Evolutionary conservation across 2,329 filamentous ascomycete species (phyloP).

Genomic region (Ophiostoma perfectum): DNA sequence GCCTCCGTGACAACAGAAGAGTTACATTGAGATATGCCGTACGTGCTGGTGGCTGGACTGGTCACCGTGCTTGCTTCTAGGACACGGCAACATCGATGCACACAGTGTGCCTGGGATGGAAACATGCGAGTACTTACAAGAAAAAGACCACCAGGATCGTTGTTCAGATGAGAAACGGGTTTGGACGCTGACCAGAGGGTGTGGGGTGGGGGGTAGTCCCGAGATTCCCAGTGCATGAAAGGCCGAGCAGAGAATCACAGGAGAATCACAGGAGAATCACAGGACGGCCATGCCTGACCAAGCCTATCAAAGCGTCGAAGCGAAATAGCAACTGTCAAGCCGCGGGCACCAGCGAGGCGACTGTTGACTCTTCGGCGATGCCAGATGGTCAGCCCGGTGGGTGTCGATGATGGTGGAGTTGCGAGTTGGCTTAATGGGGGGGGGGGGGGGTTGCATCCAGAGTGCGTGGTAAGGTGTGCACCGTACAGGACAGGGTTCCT

Average conservation of each 20-base stretch:
- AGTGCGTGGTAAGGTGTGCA: not conserved
- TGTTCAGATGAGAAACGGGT: not conserved
- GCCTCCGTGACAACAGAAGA: not conserved
- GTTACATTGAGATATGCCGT: not conserved
- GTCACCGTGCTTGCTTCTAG: no score
- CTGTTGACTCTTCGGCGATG: not conserved
- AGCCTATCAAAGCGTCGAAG: not conserved
- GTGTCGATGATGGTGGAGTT: slow-evolving; percentile 5
- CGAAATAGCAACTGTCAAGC: not conserved
- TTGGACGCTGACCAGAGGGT: not conserved
- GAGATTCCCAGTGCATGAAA: not conserved
- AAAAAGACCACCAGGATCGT: not conserved
- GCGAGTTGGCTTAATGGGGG: not conserved
- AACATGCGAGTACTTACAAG: not conserved
- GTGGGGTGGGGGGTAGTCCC: not conserved
- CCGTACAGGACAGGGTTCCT: no score
- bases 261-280: not conserved
- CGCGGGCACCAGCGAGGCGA: not conserved
- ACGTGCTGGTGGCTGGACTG: not conserved
- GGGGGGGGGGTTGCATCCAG: not conserved
- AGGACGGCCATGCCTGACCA: not conserved
- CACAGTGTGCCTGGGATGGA: not conserved
- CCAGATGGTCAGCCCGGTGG: not conserved
- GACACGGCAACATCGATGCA: not conserved
- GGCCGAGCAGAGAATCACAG: not conserved